Percentiles rank a stretch among this genome's conserved stretches.
Evolutionary conservation across 73 alveolate species (phyloP).

Genomic region (Paramecium caudatum): DNA sequence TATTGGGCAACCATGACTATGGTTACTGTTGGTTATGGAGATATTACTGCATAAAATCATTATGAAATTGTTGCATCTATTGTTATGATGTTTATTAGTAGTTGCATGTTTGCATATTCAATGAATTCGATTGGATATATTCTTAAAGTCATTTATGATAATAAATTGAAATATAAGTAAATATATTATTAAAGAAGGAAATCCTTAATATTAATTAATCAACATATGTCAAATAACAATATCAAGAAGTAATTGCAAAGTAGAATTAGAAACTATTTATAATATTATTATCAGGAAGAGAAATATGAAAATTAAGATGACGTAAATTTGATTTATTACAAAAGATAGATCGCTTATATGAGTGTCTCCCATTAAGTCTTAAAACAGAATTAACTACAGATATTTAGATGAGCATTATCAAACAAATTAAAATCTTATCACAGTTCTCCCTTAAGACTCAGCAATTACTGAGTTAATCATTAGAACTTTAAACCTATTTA

Average conservation of each 20-base stretch:
- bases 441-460: not conserved
- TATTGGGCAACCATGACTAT: conserved; percentile 76
- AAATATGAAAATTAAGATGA: conserved; percentile 1
- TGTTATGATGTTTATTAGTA: conserved; percentile 62
- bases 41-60: conserved; percentile 66
- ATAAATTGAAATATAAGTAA: conserved; percentile 43
- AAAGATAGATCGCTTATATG: conserved; percentile 12
- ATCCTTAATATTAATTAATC: conserved; percentile 1
- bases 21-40: conserved; percentile 78
- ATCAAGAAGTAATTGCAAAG: not conserved
- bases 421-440: not conserved
- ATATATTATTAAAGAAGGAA: not conserved
- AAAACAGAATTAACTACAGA: conserved; percentile 14
- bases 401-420: conserved; percentile 34
- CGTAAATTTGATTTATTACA: not conserved
- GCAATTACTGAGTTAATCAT: not conserved
- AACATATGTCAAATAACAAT: conserved; percentile 10
- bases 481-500: not conserved
- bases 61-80: conserved; percentile 38
- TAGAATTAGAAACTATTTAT: conserved; percentile 49
- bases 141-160: conserved; percentile 29
- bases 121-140: conserved; percentile 72
- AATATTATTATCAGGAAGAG: conserved; percentile 18
- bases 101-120: conserved; percentile 75
- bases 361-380: not conserved